These are phyloP conservation scores for Tolypocladium nubicola DNA, from an alignment of 2,329 filamentous ascomycete genomes.

Conservation along the genomic window DNA sequence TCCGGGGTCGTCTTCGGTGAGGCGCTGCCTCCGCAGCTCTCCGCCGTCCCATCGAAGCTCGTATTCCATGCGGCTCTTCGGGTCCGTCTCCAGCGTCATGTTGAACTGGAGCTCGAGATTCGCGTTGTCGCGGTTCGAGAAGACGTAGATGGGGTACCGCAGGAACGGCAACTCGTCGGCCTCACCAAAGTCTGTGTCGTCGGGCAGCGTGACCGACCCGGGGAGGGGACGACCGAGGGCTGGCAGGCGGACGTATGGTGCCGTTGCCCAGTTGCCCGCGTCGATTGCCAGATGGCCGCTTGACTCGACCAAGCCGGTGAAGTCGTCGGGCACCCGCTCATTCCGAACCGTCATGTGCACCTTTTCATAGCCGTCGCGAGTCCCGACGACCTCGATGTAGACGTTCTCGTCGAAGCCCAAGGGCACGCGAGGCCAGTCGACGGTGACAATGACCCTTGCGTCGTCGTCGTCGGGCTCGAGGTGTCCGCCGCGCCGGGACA, in stretches of 20 bases:
- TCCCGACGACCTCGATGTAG: slow-evolving; percentile 21
- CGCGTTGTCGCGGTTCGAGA: slow-evolving; percentile 11
- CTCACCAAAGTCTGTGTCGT: slow-evolving; percentile 7
- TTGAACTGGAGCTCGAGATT: slow-evolving; percentile 23
- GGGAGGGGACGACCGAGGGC: slow-evolving; percentile 16
- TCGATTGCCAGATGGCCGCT: slow-evolving; percentile 23
- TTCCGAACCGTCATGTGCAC: slow-evolving; percentile 14
- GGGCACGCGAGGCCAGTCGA: slow-evolving; percentile 27
- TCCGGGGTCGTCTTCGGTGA: slow-evolving; percentile 16
- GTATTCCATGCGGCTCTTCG: slow-evolving; percentile 36
- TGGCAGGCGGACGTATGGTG: slow-evolving; percentile 17
- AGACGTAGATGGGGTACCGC: slow-evolving; percentile 20
- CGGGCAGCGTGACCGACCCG: slow-evolving; percentile 11
- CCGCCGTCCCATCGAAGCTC: slow-evolving; percentile 35
- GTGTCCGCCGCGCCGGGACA: slow-evolving; percentile 17
- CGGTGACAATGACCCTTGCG: slow-evolving; percentile 16
- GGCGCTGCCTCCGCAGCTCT: slow-evolving; percentile 16
- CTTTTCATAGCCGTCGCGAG: slow-evolving; percentile 26
- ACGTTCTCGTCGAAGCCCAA: slow-evolving; percentile 30
- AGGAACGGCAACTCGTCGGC: slow-evolving; percentile 10
- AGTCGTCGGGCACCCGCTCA: slow-evolving; percentile 17
- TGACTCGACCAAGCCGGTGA: slow-evolving; percentile 22
- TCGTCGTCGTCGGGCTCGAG: slow-evolving; percentile 20
- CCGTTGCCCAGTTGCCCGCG: slow-evolving; percentile 12
- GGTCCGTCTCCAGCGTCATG: slow-evolving; percentile 38